phyloP scores from a whole-genome alignment of 345 rosid genomes.

The Pugionium dolabratum region DNA sequence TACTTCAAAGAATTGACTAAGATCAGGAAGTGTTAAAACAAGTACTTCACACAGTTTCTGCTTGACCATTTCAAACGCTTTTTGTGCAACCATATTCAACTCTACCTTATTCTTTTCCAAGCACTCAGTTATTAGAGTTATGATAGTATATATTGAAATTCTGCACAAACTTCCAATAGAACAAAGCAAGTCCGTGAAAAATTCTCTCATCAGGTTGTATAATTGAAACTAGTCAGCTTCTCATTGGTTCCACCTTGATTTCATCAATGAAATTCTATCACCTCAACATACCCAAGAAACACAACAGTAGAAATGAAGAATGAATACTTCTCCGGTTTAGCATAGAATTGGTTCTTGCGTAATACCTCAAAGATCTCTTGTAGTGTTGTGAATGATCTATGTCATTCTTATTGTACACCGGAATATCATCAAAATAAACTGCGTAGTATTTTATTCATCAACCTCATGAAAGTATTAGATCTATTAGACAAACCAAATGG shows the following conservation, averaged over 20 bases:
- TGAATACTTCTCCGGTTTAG: neutral
- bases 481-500: too few relatives aligned
- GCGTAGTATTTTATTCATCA: too few relatives aligned
- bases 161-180: neutral
- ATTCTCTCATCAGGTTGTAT: neutral
- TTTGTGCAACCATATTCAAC: neutral
- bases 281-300: neutral
- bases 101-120: neutral
- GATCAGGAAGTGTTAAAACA: neutral
- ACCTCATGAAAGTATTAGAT: too few relatives aligned
- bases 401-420: too few relatives aligned
- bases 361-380: too few relatives aligned
- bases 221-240: neutral
- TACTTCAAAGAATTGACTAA: slow-evolving; percentile 3
- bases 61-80: neutral
- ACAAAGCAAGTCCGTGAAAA: neutral
- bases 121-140: neutral
- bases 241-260: neutral
- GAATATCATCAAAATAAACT: too few relatives aligned
- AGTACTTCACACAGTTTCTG: slow-evolving; percentile 3
- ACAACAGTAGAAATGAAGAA: slow-evolving; percentile 1
- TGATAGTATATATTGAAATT: neutral
- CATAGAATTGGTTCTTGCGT: neutral
- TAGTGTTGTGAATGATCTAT: too few relatives aligned
- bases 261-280: neutral